phyloP scores from a whole-genome alignment of 2,329 filamentous ascomycete species.

The Lasiodiplodia citricola region DNA sequence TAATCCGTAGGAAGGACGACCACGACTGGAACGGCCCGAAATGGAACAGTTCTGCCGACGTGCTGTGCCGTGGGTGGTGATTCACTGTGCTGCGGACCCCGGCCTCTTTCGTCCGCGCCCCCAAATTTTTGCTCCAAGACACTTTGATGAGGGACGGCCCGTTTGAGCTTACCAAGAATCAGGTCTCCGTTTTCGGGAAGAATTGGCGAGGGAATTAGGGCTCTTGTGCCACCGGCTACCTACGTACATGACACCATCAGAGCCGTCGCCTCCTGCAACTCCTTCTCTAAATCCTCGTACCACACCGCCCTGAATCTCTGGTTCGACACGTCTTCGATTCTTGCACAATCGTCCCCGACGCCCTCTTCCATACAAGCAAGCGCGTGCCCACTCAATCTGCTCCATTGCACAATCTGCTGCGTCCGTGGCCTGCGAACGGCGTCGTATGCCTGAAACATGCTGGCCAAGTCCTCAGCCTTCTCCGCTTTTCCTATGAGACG shows the following conservation, averaged over 20 bases:
- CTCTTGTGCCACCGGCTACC: not conserved
- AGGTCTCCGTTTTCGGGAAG: not conserved
- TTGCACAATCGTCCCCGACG: constrained; percentile 31
- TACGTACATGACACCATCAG: constrained; percentile 22
- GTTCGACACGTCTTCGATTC: constrained; percentile 30
- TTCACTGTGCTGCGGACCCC: not conserved
- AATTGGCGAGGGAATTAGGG: constrained; percentile 3
- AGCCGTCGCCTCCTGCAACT: constrained; percentile 32
- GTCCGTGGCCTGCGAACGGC: constrained; percentile 42
- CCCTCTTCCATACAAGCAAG: constrained; percentile 32
- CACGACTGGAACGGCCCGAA: not conserved
- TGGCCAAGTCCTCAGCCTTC: constrained; percentile 31
- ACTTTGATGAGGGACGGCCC: not conserved
- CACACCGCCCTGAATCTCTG: constrained; percentile 36
- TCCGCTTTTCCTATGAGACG: constrained; percentile 37
- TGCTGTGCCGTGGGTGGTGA: not conserved
- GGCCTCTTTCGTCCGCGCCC: not conserved
- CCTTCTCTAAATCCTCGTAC: constrained; percentile 37
- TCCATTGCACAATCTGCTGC: constrained; percentile 32
- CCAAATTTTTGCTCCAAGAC: not conserved
- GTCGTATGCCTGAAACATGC: constrained; percentile 46
- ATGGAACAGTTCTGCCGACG: not conserved
- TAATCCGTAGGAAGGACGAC: not conserved
- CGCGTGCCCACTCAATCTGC: constrained; percentile 38
- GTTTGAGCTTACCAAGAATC: constrained; percentile 1